phyloP scores from a whole-genome alignment of 2,329 filamentous ascomycete species.

The Sordariomycetes sp. region DNA sequence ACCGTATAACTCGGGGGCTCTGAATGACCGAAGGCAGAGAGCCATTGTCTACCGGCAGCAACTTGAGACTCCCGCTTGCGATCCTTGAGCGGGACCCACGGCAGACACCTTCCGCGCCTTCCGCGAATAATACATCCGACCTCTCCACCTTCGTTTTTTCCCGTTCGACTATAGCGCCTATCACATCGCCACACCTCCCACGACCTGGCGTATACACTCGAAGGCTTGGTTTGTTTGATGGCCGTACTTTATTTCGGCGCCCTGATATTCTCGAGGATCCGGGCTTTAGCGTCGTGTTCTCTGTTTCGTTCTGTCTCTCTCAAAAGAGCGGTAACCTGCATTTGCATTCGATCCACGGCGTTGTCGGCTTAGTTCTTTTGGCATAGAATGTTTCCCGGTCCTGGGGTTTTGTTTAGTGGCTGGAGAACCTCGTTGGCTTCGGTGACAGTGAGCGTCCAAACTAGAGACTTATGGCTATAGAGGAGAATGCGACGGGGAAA shows the following conservation, averaged over 20 bases:
- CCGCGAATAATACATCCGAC: neutral
- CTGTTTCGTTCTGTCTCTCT: neutral
- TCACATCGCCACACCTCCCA: neutral
- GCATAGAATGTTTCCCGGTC: slow-evolving; percentile 1
- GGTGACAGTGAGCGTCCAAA: neutral
- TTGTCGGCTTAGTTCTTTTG: slow-evolving; percentile 3
- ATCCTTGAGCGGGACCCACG: neutral
- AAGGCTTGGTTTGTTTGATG: neutral
- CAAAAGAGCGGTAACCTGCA: slow-evolving; percentile 2
- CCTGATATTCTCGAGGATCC: neutral
- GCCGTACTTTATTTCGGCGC: neutral
- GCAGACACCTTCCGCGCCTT: neutral
- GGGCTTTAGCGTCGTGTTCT: neutral
- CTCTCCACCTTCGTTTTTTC: neutral
- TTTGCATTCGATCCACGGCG: slow-evolving; percentile 4
- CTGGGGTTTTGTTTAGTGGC: neutral
- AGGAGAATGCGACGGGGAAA: neutral
- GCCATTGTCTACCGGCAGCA: too few relatives aligned
- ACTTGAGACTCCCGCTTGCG: neutral
- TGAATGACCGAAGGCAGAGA: too few relatives aligned
- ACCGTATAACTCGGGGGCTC: too few relatives aligned
- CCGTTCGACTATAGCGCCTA: neutral
- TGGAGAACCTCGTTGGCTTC: neutral
- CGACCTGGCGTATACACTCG: neutral
- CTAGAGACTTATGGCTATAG: neutral